Conservation (phyloP, 1,284 basidiomycete species). For the Ceratobasidium sp. region DNA sequence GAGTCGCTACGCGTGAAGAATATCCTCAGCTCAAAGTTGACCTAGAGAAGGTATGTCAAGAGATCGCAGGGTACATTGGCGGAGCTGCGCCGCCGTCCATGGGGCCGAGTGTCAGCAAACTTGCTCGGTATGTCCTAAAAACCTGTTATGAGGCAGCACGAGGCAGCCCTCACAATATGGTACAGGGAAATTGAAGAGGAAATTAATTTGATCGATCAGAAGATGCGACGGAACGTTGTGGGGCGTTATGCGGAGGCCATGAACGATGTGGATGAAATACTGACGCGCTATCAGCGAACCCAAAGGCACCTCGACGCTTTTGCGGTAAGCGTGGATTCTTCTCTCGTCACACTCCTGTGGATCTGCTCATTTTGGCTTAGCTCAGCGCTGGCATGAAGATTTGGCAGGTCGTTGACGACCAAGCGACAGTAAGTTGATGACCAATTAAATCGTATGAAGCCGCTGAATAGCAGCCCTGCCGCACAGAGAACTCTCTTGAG, state of each 20-base stretch:
- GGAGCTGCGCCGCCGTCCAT: not conserved
- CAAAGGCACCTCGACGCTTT: not conserved
- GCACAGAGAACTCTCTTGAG: not conserved
- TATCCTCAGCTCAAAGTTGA: not conserved
- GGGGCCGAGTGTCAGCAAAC: not conserved
- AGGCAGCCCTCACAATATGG: not conserved
- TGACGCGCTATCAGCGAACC: conserved; percentile 19
- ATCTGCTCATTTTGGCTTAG: not conserved
- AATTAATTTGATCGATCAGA: too few relatives aligned
- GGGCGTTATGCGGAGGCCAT: not conserved
- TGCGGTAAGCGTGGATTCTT: not conserved
- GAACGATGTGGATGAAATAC: not conserved
- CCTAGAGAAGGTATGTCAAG: not conserved
- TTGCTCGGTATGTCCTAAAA: not conserved
- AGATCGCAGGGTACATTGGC: not conserved
- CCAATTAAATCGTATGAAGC: not conserved
- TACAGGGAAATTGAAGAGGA: not conserved
- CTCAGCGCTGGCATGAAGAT: conserved; percentile 17
- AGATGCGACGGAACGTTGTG: not conserved
- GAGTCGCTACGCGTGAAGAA: not conserved
- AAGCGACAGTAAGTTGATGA: conserved; percentile 28
- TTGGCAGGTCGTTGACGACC: conserved; percentile 13
- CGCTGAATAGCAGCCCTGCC: not conserved
- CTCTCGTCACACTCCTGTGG: not conserved
- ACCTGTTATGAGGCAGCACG: not conserved